Evolutionary conservation across 2,329 filamentous ascomycete genomes (phyloP), one percentile per base, ranked within the genome.

Genomic region (Drechslera avenae): DNA sequence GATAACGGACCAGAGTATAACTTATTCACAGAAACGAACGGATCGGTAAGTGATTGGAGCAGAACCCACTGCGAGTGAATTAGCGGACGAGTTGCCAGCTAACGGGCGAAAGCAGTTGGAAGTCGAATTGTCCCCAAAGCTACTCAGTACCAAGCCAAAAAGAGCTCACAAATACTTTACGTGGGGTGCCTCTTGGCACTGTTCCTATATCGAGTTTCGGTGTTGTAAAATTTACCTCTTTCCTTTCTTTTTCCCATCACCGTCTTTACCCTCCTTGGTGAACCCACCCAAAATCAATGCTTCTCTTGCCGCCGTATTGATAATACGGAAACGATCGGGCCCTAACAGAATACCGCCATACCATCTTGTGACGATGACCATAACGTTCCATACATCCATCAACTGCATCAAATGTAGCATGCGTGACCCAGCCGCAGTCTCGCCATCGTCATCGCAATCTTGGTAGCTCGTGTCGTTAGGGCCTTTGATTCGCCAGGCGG

Each of bases 361-460:
- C 94, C 94, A 99, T 56, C 94, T 79, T 32, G 90, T 91, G 21
- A 99, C 93, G 3, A 99, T 88, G 0, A 99, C 91, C 78, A 97
- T 87, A 13, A 88, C 87, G 73, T 95, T 85, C 91, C 92, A 97
- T 9, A 95, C 81, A 67, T 92, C 90, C 90, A 97, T 97, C 54
- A 96, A 76, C 77, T 97, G 91, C 86, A 99, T 88, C 23, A 99
- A 78, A 76, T 96, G 91, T 53, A 97, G 75, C 67, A 99, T 75
- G 34, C 94, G 82, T 0, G 88, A 86, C 0, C 94, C 94, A 0
- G 94, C 94, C 5, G 94, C 94, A 19, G 89, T 89, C 80, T 99
- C 94, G 2, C 94, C 94, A 71, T 99, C 94, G 66, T 99, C 94
- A 65, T 99, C 90, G 68, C 88, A 97, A 74, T 99, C 94, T 73